Percentiles rank a stretch among this genome's conserved stretches.
Conservation (phyloP, 345 rosid species). For the Noccaea caerulescens region DNA sequence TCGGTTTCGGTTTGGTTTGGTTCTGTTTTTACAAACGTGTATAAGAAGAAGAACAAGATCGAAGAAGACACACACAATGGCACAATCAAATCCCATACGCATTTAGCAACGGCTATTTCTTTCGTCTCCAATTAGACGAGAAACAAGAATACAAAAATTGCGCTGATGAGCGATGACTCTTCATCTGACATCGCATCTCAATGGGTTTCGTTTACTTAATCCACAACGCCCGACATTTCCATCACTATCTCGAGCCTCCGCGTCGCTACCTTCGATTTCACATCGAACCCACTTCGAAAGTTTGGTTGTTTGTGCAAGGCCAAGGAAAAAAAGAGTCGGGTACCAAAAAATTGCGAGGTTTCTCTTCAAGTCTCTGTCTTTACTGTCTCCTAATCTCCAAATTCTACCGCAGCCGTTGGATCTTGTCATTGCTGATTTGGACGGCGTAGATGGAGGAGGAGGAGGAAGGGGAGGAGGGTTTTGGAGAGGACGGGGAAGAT, state of each 20-base stretch:
- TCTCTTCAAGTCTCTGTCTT: conserved; percentile 34
- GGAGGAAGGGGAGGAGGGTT: conserved; percentile 23
- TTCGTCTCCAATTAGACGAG: conserved; percentile 11
- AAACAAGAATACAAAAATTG: conserved; percentile 26
- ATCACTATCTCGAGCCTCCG: conserved; percentile 28
- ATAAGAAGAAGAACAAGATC: conserved; percentile 1
- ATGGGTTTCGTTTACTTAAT: conserved; percentile 5
- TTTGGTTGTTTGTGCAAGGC: conserved; percentile 42
- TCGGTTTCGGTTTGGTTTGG: not conserved
- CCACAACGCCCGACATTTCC: conserved; percentile 14
- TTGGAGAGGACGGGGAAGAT: conserved; percentile 42
- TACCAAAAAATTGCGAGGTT: conserved; percentile 4
- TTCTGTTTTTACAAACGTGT: conserved; percentile 15
- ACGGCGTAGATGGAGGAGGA: conserved; percentile 39
- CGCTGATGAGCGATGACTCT: conserved; percentile 30
- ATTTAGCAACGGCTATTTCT: conserved; percentile 38
- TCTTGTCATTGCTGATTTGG: conserved; percentile 42
- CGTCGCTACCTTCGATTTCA: conserved; percentile 20
- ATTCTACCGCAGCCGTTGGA: conserved; percentile 39
- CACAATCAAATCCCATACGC: conserved; percentile 35
- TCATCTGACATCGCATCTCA: conserved; percentile 34
- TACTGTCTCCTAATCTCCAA: conserved; percentile 21
- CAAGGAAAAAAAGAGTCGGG: conserved; percentile 23
- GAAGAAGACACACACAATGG: conserved; percentile 14
- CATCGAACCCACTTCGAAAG: conserved; percentile 42